These are phyloP conservation scores for Stagonosporopsis vannaccii DNA, from an alignment of 2,329 filamentous ascomycete species.

Conservation along the genomic window DNA sequence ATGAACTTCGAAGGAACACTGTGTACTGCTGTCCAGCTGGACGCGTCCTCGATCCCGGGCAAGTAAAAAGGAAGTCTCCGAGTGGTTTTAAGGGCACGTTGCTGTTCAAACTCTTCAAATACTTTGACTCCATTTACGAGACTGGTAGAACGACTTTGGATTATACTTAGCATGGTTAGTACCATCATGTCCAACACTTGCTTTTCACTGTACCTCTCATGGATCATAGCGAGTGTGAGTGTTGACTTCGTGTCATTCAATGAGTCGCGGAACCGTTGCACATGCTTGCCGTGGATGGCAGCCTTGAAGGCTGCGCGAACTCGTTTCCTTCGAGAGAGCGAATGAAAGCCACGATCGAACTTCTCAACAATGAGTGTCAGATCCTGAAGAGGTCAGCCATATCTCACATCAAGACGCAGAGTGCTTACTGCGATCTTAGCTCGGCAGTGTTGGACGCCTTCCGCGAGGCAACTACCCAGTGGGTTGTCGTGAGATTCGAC, in stretches of 20 bases:
- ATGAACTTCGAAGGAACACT: no score
- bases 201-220: conserved; percentile 17
- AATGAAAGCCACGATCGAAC: conserved; percentile 14
- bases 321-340: conserved; percentile 13
- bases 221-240: conserved; percentile 22
- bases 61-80: no score
- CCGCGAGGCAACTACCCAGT: conserved; percentile 16
- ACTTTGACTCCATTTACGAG: no score
- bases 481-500: conserved; percentile 4
- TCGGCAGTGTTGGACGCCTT: conserved; percentile 21
- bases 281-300: conserved; percentile 14
- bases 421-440: conserved; percentile 14
- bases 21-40: no score
- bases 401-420: no score
- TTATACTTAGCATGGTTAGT: neutral
- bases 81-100: no score
- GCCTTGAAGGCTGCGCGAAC: conserved; percentile 20
- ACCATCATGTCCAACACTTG: no score
- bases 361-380: conserved; percentile 9
- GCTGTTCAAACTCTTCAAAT: no score
- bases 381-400: conserved; percentile 2
- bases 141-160: no score
- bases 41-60: no score
- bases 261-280: conserved; percentile 20
- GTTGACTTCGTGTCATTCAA: conserved; percentile 20